Evolutionary conservation across 257 asterid genomes (phyloP).

Genomic region (Perilla frutescens): DNA sequence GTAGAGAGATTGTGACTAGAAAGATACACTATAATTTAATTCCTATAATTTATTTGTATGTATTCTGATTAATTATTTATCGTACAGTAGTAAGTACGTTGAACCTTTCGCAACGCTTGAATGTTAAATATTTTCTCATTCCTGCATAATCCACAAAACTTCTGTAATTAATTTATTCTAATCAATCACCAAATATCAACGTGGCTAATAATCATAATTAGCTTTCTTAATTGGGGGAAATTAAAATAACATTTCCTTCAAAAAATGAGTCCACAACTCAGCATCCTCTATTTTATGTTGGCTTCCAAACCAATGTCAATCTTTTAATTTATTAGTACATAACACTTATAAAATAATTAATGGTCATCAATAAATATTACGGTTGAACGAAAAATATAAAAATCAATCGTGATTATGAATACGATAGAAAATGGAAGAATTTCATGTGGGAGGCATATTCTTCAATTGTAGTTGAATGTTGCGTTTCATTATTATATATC

Average conservation of each 20-base stretch:
- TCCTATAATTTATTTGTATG: neutral
- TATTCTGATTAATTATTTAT: conserved; percentile 19
- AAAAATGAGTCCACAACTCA: neutral
- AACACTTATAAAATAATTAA: too few relatives aligned
- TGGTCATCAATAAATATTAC: too few relatives aligned
- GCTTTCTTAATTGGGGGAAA: conserved; percentile 4
- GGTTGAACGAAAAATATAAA: too few relatives aligned
- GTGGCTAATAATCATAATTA: conserved; percentile 4
- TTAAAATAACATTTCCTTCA: neutral
- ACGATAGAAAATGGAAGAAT: too few relatives aligned
- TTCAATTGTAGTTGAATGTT: too few relatives aligned
- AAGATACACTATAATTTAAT: conserved; percentile 30
- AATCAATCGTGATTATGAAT: too few relatives aligned
- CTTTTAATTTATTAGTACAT: too few relatives aligned
- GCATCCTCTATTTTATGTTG: neutral
- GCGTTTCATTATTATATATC: too few relatives aligned
- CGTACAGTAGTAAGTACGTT: conserved; percentile 42
- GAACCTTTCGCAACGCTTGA: conserved; percentile 33
- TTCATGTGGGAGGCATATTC: too few relatives aligned
- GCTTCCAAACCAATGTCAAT: neutral
- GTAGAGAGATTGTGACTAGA: conserved; percentile 36
- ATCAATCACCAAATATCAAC: conserved; percentile 13
- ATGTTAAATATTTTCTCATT: neutral
- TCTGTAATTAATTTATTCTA: neutral
- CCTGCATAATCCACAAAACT: conserved; percentile 20